Conservation (phyloP, 2,329 filamentous ascomycete species). For the Calonectria honghensis region DNA sequence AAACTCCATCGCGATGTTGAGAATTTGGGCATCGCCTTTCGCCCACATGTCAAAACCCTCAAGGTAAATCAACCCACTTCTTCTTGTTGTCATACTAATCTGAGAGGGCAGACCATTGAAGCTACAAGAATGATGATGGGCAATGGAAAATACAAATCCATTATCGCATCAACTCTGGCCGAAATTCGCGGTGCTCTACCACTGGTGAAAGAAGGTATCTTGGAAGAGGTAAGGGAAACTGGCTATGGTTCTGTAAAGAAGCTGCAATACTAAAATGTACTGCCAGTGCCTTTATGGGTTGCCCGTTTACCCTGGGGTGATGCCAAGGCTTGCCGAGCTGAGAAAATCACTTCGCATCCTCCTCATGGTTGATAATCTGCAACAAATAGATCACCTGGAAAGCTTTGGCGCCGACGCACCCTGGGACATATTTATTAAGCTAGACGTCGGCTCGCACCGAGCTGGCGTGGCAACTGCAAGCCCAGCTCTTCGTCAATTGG, state of each 20-base stretch:
- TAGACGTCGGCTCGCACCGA: slow-evolving; percentile 61
- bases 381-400: slow-evolving; percentile 58
- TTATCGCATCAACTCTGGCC: slow-evolving; percentile 63
- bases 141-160: slow-evolving; percentile 60
- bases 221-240: slow-evolving; percentile 60
- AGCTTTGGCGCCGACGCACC: slow-evolving; percentile 43
- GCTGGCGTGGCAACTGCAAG: slow-evolving; percentile 58
- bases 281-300: slow-evolving; percentile 62
- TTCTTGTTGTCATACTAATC: not conserved
- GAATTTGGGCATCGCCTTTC: slow-evolving; percentile 60
- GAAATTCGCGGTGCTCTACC: slow-evolving; percentile 64
- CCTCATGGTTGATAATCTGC: slow-evolving; percentile 62
- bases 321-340: slow-evolving; percentile 57
- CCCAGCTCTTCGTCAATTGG: slow-evolving; percentile 51
- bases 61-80: slow-evolving; percentile 55
- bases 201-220: slow-evolving; percentile 61
- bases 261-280: not conserved
- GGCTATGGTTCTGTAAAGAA: not conserved
- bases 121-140: slow-evolving; percentile 64
- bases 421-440: slow-evolving; percentile 62
- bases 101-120: slow-evolving; percentile 57
- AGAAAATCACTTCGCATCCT: slow-evolving; percentile 57
- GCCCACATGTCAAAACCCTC: slow-evolving; percentile 67
- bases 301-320: slow-evolving; percentile 60
- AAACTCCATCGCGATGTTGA: slow-evolving; percentile 63